These are phyloP conservation scores for Lactarius sanguifluus DNA, from an alignment of 768 basidiomycete genomes.

Conservation along the genomic window DNA sequence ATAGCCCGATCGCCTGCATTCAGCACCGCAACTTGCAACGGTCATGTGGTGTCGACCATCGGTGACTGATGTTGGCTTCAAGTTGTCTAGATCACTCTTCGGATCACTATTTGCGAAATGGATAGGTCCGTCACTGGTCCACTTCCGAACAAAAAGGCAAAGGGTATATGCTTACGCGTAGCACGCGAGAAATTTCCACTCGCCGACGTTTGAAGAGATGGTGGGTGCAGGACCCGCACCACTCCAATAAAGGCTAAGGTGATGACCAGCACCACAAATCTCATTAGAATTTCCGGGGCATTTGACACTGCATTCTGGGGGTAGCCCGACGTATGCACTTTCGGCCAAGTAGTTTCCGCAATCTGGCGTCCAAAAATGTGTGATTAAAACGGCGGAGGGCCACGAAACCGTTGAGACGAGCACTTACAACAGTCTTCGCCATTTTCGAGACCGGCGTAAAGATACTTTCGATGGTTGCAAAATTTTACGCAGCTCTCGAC, in stretches of 20 bases:
- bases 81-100: slow-evolving; percentile 34
- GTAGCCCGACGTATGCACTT: slow-evolving; percentile 45
- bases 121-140: slow-evolving; percentile 10
- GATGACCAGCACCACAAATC: slow-evolving; percentile 57
- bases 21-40: slow-evolving; percentile 56
- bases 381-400: neutral
- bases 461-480: slow-evolving; percentile 47
- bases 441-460: slow-evolving; percentile 75
- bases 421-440: slow-evolving; percentile 60
- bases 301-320: slow-evolving; percentile 56
- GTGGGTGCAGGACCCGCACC: no score
- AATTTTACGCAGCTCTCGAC: slow-evolving; percentile 49
- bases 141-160: slow-evolving; percentile 8
- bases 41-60: slow-evolving; percentile 40
- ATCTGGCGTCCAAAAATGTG: slow-evolving; percentile 41
- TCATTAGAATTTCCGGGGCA: slow-evolving; percentile 61
- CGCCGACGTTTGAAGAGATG: no score
- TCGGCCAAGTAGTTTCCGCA: slow-evolving; percentile 58
- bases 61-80: slow-evolving; percentile 35
- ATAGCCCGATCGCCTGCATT: slow-evolving; percentile 46
- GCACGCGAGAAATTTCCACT: slow-evolving; percentile 37
- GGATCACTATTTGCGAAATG: slow-evolving; percentile 35
- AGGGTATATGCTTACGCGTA: slow-evolving; percentile 47
- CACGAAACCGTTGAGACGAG: neutral
- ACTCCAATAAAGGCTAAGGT: slow-evolving; percentile 50